Conservation (phyloP, 2,329 filamentous ascomycete genomes). For the Rhexocercosporidium sp. region DNA sequence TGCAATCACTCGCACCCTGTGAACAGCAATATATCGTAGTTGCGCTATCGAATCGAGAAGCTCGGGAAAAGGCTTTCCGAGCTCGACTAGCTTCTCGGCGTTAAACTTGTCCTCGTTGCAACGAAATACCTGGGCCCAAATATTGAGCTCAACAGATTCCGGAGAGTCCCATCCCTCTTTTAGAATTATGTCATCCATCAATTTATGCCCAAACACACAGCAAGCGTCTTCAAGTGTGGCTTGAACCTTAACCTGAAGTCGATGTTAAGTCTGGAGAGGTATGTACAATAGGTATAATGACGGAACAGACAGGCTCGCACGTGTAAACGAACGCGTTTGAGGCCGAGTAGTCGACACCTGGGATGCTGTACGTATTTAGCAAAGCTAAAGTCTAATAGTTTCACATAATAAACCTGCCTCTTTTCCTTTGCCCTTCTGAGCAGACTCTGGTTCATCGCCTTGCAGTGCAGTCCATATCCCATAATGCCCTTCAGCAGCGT, state of each 20-base stretch:
- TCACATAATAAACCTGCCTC: neutral
- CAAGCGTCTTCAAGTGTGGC: neutral
- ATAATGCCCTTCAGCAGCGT: neutral
- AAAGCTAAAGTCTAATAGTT: neutral
- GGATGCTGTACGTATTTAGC: neutral
- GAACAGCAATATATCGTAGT: neutral
- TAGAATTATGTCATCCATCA: neutral
- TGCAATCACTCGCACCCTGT: neutral
- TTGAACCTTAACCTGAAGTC: neutral
- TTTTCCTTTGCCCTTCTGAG: neutral
- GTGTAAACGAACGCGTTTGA: neutral
- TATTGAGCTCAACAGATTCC: slow-evolving; percentile 3
- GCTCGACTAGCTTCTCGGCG: neutral
- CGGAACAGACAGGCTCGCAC: neutral
- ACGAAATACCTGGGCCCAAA: neutral
- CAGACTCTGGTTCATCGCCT: neutral
- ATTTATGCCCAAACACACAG: neutral
- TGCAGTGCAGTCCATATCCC: neutral
- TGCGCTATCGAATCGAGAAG: neutral
- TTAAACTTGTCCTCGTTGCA: slow-evolving; percentile 3
- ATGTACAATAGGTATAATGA: neutral
- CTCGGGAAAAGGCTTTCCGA: neutral
- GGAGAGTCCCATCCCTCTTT: neutral
- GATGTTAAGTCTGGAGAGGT: neutral
- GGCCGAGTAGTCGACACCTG: neutral